phyloP scores from a whole-genome alignment of 2,329 filamentous ascomycete genomes.

The Phaeoacremonium minimum region DNA sequence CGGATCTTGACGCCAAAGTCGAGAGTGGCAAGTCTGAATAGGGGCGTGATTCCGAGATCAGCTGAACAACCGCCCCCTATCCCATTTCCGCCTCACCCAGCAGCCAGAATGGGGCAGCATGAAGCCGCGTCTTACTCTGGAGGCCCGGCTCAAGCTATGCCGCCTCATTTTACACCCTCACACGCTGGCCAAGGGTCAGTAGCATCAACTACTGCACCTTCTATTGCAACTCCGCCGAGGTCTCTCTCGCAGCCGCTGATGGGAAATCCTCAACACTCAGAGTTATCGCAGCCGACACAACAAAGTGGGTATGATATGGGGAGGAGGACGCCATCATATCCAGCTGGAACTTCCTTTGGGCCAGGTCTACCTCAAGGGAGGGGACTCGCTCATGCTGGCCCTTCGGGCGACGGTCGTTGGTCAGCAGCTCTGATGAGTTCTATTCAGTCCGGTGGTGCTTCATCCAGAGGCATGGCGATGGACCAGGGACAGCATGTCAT shows the following conservation, averaged over 20 bases:
- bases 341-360: not conserved
- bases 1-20: conserved; percentile 56
- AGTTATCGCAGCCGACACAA: too few relatives aligned
- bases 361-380: conserved; percentile 6
- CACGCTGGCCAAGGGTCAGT: too few relatives aligned
- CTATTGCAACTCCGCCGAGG: conserved; percentile 10
- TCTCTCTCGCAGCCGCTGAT: conserved; percentile 13
- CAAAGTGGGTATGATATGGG: too few relatives aligned
- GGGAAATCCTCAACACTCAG: too few relatives aligned
- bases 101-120: conserved; percentile 7
- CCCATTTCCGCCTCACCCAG: conserved; percentile 16
- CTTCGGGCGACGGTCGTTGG: conserved; percentile 5
- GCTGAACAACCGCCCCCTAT: conserved; percentile 20
- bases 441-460: conserved; percentile 6
- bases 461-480: conserved; percentile 12
- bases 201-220: conserved; percentile 1
- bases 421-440: conserved; percentile 10
- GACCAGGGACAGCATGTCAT: conserved; percentile 22
- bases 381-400: conserved; percentile 4
- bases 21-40: conserved; percentile 45
- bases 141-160: conserved; percentile 6
- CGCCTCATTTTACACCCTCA: too few relatives aligned
- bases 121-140: conserved; percentile 15
- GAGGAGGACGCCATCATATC: conserved; percentile 6
- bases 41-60: conserved; percentile 20